Conservation (phyloP, 2,329 filamentous ascomycete species). For the Fusarium anguioides region DNA sequence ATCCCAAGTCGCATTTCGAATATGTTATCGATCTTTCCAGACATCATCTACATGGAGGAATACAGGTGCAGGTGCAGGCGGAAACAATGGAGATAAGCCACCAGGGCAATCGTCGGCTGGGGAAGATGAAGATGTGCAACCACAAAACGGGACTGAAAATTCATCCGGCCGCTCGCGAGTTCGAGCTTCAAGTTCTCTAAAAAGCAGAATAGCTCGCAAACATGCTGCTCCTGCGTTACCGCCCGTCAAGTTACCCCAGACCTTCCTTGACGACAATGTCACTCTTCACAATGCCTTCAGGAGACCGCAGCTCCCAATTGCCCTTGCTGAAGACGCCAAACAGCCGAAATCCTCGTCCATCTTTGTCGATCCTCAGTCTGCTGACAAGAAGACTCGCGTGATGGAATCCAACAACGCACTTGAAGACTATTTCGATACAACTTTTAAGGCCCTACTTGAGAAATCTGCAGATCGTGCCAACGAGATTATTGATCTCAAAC, state of each 20-base stretch:
- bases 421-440: conserved; percentile 49
- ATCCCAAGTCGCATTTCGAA: conserved; percentile 35
- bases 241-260: conserved; percentile 65
- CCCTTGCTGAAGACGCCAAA: conserved; percentile 49
- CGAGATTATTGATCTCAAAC: conserved; percentile 15
- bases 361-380: conserved; percentile 40
- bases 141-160: conserved; percentile 45
- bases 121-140: conserved; percentile 46
- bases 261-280: conserved; percentile 67
- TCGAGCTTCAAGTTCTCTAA: conserved; percentile 42
- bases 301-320: conserved; percentile 47
- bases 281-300: conserved; percentile 40
- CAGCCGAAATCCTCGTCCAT: conserved; percentile 49
- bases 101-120: conserved; percentile 40
- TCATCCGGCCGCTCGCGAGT: conserved; percentile 44
- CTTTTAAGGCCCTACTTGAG: conserved; percentile 38
- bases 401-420: conserved; percentile 43
- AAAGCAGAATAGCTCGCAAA: conserved; percentile 49
- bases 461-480: conserved; percentile 32
- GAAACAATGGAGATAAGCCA: conserved; percentile 45
- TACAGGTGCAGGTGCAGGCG: conserved; percentile 23
- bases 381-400: conserved; percentile 37
- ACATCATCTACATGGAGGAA: conserved; percentile 34
- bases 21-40: conserved; percentile 41
- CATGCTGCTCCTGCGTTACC: conserved; percentile 57